Conservation (phyloP, 2,329 filamentous ascomycete species). For the Trichoderma koningii region DNA sequence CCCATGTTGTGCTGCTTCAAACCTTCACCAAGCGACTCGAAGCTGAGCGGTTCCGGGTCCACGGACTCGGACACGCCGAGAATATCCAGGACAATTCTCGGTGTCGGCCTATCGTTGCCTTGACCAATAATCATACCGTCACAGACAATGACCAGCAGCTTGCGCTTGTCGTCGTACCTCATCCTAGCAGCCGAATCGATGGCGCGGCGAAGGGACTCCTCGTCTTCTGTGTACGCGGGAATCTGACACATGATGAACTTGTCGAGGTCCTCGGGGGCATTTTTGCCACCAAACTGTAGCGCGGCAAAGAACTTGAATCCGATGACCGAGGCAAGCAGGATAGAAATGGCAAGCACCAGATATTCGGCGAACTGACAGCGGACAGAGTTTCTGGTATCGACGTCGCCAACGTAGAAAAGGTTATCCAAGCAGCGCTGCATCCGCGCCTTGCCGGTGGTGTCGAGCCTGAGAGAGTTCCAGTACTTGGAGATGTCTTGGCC, state of each 20-base stretch:
- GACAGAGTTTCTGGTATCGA: conserved; percentile 86
- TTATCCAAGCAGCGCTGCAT: conserved; percentile 90
- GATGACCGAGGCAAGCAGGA: conserved; percentile 78
- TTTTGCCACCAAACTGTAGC: conserved; percentile 89
- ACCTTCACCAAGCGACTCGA: conserved; percentile 93
- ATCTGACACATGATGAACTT: conserved; percentile 99
- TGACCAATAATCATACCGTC: conserved; percentile 99
- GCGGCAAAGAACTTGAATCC: conserved; percentile 96
- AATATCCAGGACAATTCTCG: conserved; percentile 95
- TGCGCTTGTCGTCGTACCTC: conserved; percentile 98
- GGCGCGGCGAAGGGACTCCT: conserved; percentile 92
- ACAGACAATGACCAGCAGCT: conserved; percentile 87
- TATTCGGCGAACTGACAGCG: conserved; percentile 88
- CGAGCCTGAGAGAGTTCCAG: conserved; percentile 71
- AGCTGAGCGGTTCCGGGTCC: conserved; percentile 93
- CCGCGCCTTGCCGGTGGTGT: conserved; percentile 56
- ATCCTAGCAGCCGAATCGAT: conserved; percentile 95
- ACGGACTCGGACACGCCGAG: conserved; percentile 90
- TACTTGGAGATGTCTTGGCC: conserved; percentile 81
- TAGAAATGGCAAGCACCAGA: conserved; percentile 81
- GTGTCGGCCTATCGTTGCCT: conserved; percentile 94
- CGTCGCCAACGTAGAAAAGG: conserved; percentile 87
- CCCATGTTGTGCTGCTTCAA: conserved; percentile 99
- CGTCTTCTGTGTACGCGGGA: conserved; percentile 96
- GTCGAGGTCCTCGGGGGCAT: conserved; percentile 90